phyloP scores from a whole-genome alignment of 2,329 filamentous ascomycete species.

The Aspergillus clavatus region DNA sequence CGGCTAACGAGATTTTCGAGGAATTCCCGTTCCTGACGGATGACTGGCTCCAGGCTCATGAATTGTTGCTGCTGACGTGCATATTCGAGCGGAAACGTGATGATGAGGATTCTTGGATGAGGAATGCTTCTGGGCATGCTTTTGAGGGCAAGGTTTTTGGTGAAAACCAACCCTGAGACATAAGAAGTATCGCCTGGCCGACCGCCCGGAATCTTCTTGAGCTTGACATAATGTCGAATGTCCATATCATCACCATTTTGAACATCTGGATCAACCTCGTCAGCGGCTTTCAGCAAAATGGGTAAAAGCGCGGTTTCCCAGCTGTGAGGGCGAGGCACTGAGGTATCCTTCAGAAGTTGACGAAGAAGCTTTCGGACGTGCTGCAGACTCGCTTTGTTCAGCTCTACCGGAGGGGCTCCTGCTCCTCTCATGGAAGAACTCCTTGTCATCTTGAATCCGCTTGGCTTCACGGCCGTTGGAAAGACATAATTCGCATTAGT shows the following conservation, averaged over 20 bases:
- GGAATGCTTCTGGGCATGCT: constrained; percentile 86
- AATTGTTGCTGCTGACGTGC: constrained; percentile 90
- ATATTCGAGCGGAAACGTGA: constrained; percentile 95
- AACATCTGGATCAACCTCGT: constrained; percentile 91
- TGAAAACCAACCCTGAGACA: constrained; percentile 93
- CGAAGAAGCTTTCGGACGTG: constrained; percentile 82
- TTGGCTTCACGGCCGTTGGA: constrained; percentile 31
- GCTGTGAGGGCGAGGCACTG: constrained; percentile 64
- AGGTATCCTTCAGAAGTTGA: constrained; percentile 74
- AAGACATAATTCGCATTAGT: constrained; percentile 38
- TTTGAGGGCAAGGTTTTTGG: constrained; percentile 92
- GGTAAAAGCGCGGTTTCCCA: constrained; percentile 92
- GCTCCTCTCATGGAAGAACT: constrained; percentile 78
- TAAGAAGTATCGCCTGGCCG: constrained; percentile 90
- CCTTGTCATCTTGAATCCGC: constrained; percentile 56
- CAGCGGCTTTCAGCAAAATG: constrained; percentile 82
- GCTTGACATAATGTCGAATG: constrained; percentile 92
- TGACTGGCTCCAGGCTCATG: constrained; percentile 95
- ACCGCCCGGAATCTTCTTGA: constrained; percentile 93
- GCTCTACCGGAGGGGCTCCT: constrained; percentile 69
- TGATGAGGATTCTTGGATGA: constrained; percentile 81
- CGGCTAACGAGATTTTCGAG: constrained; percentile 85
- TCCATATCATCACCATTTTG: constrained; percentile 91
- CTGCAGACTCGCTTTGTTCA: constrained; percentile 80
- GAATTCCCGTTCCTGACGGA: constrained; percentile 93